Conservation (phyloP, 2,329 filamentous ascomycete species). For the Apiospora pterosperma region DNA sequence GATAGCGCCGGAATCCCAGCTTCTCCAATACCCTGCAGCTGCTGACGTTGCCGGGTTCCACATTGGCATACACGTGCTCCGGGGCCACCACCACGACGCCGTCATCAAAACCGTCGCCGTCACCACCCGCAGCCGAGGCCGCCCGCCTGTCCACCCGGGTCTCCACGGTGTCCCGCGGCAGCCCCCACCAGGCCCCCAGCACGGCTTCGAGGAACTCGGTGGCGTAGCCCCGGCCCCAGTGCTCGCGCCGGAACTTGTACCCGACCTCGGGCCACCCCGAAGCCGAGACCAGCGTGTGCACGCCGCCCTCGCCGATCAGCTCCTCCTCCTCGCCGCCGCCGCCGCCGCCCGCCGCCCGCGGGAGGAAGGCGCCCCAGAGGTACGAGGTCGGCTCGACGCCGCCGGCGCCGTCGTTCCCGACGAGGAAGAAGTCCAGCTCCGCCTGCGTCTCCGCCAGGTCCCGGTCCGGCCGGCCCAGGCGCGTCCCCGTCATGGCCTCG, state of each 20-base stretch:
- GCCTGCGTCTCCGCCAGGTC: slow-evolving; percentile 17
- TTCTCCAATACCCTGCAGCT: slow-evolving; percentile 23
- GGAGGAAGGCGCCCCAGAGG: slow-evolving; percentile 21
- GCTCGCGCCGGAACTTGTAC: slow-evolving; percentile 8
- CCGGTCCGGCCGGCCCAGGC: slow-evolving; percentile 16
- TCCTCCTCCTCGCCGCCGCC: slow-evolving; percentile 4
- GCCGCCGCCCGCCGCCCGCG: slow-evolving; percentile 31
- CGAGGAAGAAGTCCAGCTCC: slow-evolving; percentile 14
- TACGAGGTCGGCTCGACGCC: slow-evolving; percentile 9
- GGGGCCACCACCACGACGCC: neutral
- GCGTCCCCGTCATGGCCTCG: slow-evolving; percentile 21
- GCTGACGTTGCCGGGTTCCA: slow-evolving; percentile 16
- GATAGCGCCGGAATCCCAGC: slow-evolving; percentile 20
- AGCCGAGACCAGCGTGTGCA: slow-evolving; percentile 5
- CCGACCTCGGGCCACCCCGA: slow-evolving; percentile 10
- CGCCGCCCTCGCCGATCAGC: slow-evolving; percentile 40
- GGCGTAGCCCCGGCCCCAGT: slow-evolving; percentile 8
- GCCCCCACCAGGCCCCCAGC: slow-evolving; percentile 4
- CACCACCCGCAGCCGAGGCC: neutral
- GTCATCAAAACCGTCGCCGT: slow-evolving; percentile 28
- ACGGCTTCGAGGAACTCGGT: slow-evolving; percentile 6
- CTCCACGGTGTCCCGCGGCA: neutral
- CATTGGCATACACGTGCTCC: slow-evolving; percentile 18
- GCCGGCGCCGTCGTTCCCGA: neutral
- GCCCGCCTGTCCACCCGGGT: neutral